Base-by-base conservation (phyloP, 768 basidiomycete genomes). In the Mycena galericulata region DNA sequence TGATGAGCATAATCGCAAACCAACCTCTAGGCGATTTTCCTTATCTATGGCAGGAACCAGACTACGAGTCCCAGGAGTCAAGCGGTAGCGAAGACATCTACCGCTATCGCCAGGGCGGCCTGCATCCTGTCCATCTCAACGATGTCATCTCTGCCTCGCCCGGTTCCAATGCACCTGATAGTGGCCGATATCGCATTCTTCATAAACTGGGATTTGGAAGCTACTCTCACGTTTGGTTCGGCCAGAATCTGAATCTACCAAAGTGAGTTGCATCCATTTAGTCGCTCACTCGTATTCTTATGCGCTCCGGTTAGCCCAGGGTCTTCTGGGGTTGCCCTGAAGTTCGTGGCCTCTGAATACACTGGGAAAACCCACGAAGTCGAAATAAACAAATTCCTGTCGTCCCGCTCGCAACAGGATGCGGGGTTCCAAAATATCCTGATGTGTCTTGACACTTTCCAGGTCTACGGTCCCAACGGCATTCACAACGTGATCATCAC, bases 201-300 rank as follows among this genome's bases (percentile, higher is more conserved):
- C 53, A 54, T n/a, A 54, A 36, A 36, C 53, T 54, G 11, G 53
- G 53, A 22, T 36, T 22, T 15, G 53, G 53, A 54, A 34, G 53
- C 32, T 54, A 34, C 30, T 54, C 53, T 14, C 30, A 34, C 22
- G 32, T 36, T n/a, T 54, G 53, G 53, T 54, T 54, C n/a, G 53
- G 32, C 7, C 53, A 54, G 53, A 36, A 54, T 36, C 32, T 54
- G 32, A 11, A 4, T 34, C 8, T 14, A 17, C 6, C 41, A 43
- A 43, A 43, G 41, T 43, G 4, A 17, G 41, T 43, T 15, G 41
- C 7, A 6, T 43, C 17, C 17, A n/a, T 9, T 17, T 38, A n/a
- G 14, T 36, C 34, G 34, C 34, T 36, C 14, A 6, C 34, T 36
- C 34, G 17, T 15, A 43, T 15, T 6, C 14, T 6, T 7, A 5